A percentile compares a stretch with the other conserved stretches of the same genome.
These are phyloP conservation scores for Inga laurina DNA, from an alignment of 306 rosid species.

Conservation along the genomic window DNA sequence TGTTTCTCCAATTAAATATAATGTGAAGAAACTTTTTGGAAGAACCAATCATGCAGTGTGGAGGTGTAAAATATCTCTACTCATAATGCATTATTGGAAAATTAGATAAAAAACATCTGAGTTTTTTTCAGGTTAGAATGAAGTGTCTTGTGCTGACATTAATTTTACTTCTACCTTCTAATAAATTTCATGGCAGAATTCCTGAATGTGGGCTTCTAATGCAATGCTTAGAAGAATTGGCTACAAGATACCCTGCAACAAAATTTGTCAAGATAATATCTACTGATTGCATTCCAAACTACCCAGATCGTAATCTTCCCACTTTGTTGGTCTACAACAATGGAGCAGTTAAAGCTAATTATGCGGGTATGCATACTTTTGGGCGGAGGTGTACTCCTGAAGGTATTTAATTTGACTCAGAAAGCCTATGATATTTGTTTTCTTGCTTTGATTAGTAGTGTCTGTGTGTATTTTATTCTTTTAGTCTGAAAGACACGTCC, in stretches of 20 bases:
- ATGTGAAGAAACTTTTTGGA: background rate
- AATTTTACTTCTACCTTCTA: background rate
- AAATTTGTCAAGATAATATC: conserved; percentile 94
- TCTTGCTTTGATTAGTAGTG: background rate
- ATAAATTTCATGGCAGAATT: conserved; percentile 43
- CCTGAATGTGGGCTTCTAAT: conserved; percentile 79
- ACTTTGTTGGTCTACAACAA: conserved; percentile 89
- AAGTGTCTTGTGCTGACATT: conserved; percentile 17
- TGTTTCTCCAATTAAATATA: background rate
- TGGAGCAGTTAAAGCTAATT: conserved; percentile 87
- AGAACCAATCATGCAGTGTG: background rate
- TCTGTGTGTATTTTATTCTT: background rate
- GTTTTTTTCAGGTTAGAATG: background rate
- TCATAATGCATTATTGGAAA: background rate
- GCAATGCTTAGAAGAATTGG: conserved; percentile 88
- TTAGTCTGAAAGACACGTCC: background rate
- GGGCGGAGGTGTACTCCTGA: conserved; percentile 94
- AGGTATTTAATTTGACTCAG: conserved; percentile 54
- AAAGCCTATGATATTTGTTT: background rate
- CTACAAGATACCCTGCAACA: conserved; percentile 80
- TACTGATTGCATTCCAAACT: conserved; percentile 95
- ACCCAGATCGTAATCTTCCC: conserved; percentile 86
- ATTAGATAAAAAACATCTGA: background rate
- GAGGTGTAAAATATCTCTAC: background rate
- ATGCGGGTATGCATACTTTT: conserved; percentile 74